Conservation (phyloP, 176 grass and related monocot genomes). For the Hordeum vulgare region MorexV3_pseudomolecules_assembly NC_058521.1:366195156-366195655, state of each 20-base stretch:
- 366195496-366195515: conserved; percentile 92
- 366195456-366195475: conserved; percentile 88
- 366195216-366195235: neutral
- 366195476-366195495: conserved; percentile 77
- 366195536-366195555: too few relatives aligned
- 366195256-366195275: neutral
- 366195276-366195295: conserved; percentile 91
- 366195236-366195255: neutral
- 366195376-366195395: too few relatives aligned
- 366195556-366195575: too few relatives aligned
- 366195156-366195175: conserved; percentile 49
- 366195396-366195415: too few relatives aligned
- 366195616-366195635: too few relatives aligned
- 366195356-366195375: conserved; percentile 7
- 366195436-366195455: conserved; percentile 57
- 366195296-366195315: conserved; percentile 87
- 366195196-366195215: neutral
- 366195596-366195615: too few relatives aligned
- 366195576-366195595: too few relatives aligned
- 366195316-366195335: conserved; percentile 91
- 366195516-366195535: conserved; percentile 98
- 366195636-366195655: too few relatives aligned
- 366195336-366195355: conserved; percentile 97
- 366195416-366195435: too few relatives aligned
- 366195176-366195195: neutral